Percentiles rank a stretch among this genome's conserved stretches.
phyloP scores from a whole-genome alignment of 225 moss, liverwort and hornwort genomes.

The Marchantia paleacea region DNA sequence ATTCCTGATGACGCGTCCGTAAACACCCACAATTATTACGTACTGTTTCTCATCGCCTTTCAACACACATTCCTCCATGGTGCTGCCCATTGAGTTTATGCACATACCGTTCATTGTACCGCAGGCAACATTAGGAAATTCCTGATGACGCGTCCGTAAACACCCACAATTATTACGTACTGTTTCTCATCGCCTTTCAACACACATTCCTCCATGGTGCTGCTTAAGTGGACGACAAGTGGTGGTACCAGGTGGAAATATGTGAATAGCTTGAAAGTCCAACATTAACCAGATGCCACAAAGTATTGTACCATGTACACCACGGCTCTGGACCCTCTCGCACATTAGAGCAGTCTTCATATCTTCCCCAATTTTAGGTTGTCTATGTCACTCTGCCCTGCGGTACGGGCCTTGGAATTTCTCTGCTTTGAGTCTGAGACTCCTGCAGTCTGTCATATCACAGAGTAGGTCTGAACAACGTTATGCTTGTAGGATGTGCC shows the following conservation, averaged over 20 bases:
- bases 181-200: not conserved
- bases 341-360: not conserved
- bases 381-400: not conserved
- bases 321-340: not conserved
- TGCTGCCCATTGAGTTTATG: too few species aligned
- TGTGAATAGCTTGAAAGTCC: not conserved
- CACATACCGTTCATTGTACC: not conserved
- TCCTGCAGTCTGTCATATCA: not conserved
- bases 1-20: not conserved
- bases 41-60: not conserved
- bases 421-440: not conserved
- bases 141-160: not conserved
- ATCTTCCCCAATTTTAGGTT: slow-evolving; percentile 12
- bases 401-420: not conserved
- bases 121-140: not conserved
- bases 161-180: not conserved
- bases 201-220: slow-evolving; percentile 4
- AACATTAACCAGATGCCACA: not conserved
- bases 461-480: not conserved
- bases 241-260: slow-evolving; percentile 2
- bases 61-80: not conserved
- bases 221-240: not conserved
- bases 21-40: not conserved
- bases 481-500: not conserved
- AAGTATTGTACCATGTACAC: slow-evolving; percentile 9